phyloP scores from a whole-genome alignment of 23 red algal genomes.

The Gracilaria vermiculophylla region DNA sequence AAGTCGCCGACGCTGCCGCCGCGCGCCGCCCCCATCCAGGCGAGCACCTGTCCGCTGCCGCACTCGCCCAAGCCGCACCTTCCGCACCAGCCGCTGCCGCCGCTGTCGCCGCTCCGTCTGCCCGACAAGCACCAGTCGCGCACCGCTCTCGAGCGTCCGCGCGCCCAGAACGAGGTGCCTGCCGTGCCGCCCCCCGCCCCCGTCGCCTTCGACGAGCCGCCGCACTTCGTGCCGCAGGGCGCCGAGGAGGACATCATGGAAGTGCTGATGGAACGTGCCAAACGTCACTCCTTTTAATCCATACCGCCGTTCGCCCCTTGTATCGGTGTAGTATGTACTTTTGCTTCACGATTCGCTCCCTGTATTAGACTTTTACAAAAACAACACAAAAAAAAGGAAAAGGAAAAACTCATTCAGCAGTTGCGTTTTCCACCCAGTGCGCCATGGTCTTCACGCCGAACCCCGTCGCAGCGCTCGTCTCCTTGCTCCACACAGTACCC shows the following conservation, averaged over 20 bases:
- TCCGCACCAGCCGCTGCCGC: slow-evolving; percentile 11
- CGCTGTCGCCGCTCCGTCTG: background rate
- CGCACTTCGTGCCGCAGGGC: background rate
- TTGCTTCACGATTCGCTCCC: background rate
- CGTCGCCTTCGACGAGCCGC: background rate
- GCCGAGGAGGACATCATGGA: slow-evolving; percentile 22
- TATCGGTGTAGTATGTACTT: background rate
- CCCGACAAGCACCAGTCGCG: background rate
- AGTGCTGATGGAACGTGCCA: slow-evolving; percentile 7
- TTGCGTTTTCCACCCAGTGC: slow-evolving; percentile 38
- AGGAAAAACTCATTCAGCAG: background rate
- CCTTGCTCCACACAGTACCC: slow-evolving; percentile 86
- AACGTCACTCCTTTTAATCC: slow-evolving; percentile 10
- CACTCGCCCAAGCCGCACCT: slow-evolving; percentile 16
- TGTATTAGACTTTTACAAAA: background rate
- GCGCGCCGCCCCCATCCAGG: background rate
- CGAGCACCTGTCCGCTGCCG: slow-evolving; percentile 6
- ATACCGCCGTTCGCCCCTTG: too few species aligned
- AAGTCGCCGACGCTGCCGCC: slow-evolving; percentile 10
- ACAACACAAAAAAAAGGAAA: too few species aligned
- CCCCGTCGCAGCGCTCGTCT: slow-evolving; percentile 81
- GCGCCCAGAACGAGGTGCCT: background rate
- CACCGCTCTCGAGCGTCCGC: background rate
- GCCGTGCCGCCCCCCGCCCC: background rate
- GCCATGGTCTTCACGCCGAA: slow-evolving; percentile 88